Evolutionary conservation across 805 yeast genomes (phyloP).

Genomic region (Danielozyma ontarioensis): DNA sequence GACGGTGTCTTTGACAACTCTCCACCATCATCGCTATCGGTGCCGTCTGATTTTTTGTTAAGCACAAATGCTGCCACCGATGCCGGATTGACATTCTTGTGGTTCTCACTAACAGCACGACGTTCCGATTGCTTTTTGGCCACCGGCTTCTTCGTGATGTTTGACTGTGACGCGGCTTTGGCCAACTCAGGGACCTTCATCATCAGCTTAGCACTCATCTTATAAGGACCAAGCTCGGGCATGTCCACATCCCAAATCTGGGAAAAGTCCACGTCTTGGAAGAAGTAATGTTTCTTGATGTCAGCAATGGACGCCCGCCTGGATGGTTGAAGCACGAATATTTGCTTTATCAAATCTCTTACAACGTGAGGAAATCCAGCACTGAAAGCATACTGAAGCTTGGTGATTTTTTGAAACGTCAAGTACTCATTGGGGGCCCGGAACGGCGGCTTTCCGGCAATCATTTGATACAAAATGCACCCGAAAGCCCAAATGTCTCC

Average conservation of each 20-base stretch:
- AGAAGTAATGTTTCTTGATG: constrained; percentile 69
- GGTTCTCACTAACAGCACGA: neutral
- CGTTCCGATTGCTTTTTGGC: constrained; percentile 1
- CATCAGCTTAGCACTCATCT: constrained; percentile 74
- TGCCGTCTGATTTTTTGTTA: constrained; percentile 16
- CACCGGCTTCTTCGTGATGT: constrained; percentile 2
- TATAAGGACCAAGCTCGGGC: constrained; percentile 68
- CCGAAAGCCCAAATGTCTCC: constrained; percentile 63
- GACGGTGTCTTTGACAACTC: constrained; percentile 20
- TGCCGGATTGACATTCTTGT: constrained; percentile 24
- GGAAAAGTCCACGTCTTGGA: constrained; percentile 52
- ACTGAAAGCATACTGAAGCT: constrained; percentile 72
- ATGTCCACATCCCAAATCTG: constrained; percentile 64
- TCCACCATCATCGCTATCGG: constrained; percentile 18
- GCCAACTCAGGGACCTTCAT: constrained; percentile 53
- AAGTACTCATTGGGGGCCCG: constrained; percentile 78
- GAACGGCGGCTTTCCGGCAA: constrained; percentile 71
- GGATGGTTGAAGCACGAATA: constrained; percentile 69
- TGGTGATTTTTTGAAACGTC: constrained; percentile 77
- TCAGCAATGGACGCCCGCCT: constrained; percentile 53
- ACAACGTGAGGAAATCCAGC: constrained; percentile 55
- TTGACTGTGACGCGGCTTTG: constrained; percentile 12
- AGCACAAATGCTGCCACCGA: constrained; percentile 38
- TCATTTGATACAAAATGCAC: constrained; percentile 56
- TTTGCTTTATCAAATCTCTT: constrained; percentile 58